Percentiles rank a stretch among this genome's conserved stretches.
Evolutionary conservation across 805 yeast species (phyloP).

Genomic region (Hemisphaericaspora nanyangensis): DNA sequence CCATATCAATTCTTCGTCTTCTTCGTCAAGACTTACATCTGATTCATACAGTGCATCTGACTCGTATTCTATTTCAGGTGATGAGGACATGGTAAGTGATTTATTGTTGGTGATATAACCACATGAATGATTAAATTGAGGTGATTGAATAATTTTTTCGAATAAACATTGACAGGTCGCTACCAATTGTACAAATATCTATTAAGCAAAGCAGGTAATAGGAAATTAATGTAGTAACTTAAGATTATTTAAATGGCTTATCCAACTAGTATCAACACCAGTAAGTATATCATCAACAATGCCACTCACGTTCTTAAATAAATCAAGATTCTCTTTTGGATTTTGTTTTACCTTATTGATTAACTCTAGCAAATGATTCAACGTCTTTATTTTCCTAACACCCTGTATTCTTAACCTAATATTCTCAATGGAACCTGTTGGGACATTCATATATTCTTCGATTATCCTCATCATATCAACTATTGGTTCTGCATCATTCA

Average conservation of each 20-base stretch:
- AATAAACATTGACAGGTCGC: no score
- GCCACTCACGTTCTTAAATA: no score
- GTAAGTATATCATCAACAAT: no score
- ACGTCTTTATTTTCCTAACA: conserved; percentile 1
- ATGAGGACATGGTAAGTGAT: background rate
- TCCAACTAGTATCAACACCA: no score
- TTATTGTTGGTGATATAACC: no score
- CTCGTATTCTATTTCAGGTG: background rate
- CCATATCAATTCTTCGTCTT: conserved; percentile 43
- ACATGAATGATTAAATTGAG: no score
- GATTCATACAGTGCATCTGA: conserved; percentile 4
- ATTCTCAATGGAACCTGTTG: conserved; percentile 2
- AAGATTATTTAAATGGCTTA: no score
- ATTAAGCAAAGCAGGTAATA: no score
- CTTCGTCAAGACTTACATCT: conserved; percentile 41
- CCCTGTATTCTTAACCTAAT: conserved; percentile 3
- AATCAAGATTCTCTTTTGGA: no score
- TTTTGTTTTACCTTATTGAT: background rate
- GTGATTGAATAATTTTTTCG: no score
- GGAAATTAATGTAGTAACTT: no score
- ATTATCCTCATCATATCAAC: background rate
- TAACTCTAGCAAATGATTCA: conserved; percentile 1
- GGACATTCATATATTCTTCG: conserved; percentile 1
- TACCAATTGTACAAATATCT: no score
- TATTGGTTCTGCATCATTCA: background rate